These are phyloP conservation scores for Phytomonas francai DNA, from an alignment of 208 protist species.

Conservation along the genomic window DNA sequence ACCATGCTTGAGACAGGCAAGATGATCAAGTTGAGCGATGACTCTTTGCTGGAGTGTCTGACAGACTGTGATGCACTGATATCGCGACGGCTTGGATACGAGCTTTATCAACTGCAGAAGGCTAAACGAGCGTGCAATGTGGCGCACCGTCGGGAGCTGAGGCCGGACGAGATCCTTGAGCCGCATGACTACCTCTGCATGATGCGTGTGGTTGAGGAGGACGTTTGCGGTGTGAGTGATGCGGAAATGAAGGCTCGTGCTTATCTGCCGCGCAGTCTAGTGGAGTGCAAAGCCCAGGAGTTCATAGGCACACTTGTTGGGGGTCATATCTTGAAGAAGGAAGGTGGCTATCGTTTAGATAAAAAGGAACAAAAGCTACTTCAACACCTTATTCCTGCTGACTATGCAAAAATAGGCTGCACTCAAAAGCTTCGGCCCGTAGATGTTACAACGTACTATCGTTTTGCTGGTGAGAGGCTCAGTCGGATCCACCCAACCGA, in stretches of 20 bases:
- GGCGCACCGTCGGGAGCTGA: slow-evolving; percentile 63
- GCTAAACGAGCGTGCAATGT: slow-evolving; percentile 47
- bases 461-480: slow-evolving; percentile 72
- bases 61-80: slow-evolving; percentile 39
- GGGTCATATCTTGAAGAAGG: neutral
- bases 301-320: slow-evolving; percentile 32
- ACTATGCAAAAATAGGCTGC: slow-evolving; percentile 65
- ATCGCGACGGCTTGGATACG: slow-evolving; percentile 40
- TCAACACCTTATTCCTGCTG: slow-evolving; percentile 54
- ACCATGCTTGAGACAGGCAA: slow-evolving; percentile 76
- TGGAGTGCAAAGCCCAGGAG: slow-evolving; percentile 45
- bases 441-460: slow-evolving; percentile 67
- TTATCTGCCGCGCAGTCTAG: slow-evolving; percentile 50
- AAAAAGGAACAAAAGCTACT: slow-evolving; percentile 78
- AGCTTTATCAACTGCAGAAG: slow-evolving; percentile 42
- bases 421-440: slow-evolving; percentile 76
- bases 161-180: slow-evolving; percentile 56
- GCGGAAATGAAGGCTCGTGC: slow-evolving; percentile 72
- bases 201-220: slow-evolving; percentile 83
- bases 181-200: slow-evolving; percentile 79
- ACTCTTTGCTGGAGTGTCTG: slow-evolving; percentile 48
- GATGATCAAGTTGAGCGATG: slow-evolving; percentile 43
- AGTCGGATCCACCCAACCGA: slow-evolving; percentile 22
- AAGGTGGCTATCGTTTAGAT: slow-evolving; percentile 22
- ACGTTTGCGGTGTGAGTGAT: slow-evolving; percentile 32